Evolutionary conservation across 352 stramenopile species (phyloP).

Genomic region (Globisporangium nodosum): DNA sequence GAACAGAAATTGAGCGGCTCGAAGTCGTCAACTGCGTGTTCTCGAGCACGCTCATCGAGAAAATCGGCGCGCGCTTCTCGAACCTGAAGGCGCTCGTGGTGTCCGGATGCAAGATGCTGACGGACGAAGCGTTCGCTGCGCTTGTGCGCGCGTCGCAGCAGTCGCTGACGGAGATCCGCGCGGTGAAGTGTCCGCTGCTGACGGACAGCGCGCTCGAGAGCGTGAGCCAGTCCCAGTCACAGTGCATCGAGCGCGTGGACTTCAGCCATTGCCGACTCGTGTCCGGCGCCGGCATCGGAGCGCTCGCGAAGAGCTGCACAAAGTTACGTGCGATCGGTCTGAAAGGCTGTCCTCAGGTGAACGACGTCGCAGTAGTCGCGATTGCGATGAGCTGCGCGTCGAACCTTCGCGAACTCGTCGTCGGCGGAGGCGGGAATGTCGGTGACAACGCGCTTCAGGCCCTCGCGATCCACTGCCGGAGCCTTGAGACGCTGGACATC

Average conservation of each 20-base stretch:
- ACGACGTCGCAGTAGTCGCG: constrained; percentile 25
- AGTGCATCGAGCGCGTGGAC: constrained; percentile 38
- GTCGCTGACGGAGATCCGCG: constrained; percentile 35
- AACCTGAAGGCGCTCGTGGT: constrained; percentile 38
- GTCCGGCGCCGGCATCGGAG: constrained; percentile 25
- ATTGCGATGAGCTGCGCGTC: constrained; percentile 29
- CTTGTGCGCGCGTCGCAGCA: constrained; percentile 30
- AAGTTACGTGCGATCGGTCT: constrained; percentile 37
- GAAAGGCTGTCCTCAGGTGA: constrained; percentile 52
- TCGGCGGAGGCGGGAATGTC: constrained; percentile 45
- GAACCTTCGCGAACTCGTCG: constrained; percentile 27
- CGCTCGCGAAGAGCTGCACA: constrained; percentile 21
- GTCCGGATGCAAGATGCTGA: constrained; percentile 49
- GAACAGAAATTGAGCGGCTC: constrained; percentile 27
- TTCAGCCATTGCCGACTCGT: constrained; percentile 61
- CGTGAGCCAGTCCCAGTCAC: constrained; percentile 19
- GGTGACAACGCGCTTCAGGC: constrained; percentile 35
- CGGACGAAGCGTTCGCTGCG: constrained; percentile 31
- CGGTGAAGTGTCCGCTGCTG: constrained; percentile 47
- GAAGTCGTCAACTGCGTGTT: constrained; percentile 47
- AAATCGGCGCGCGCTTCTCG: constrained; percentile 26
- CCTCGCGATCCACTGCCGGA: constrained; percentile 31
- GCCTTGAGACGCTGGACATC: constrained; percentile 45
- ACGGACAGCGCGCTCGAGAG: constrained; percentile 31
- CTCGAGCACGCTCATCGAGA: constrained; percentile 22